These are phyloP conservation scores for Starmerella geochares DNA, from an alignment of 805 yeast species.

Conservation along the genomic window DNA sequence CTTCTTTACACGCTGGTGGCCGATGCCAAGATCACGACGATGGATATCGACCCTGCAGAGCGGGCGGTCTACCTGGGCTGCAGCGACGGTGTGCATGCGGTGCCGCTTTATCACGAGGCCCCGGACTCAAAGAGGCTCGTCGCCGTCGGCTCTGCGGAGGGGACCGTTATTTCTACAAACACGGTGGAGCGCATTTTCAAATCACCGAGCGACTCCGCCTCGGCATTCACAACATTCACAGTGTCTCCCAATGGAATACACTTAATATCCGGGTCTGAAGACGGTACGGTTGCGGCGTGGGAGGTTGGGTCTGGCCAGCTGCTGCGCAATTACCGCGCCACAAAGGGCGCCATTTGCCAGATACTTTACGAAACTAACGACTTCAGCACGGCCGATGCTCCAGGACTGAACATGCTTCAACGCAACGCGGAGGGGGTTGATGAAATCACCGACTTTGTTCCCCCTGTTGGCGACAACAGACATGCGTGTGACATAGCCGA, in stretches of 20 bases:
- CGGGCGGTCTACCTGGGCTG: conserved; percentile 65
- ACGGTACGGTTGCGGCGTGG: conserved; percentile 57
- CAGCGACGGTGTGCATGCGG: conserved; percentile 48
- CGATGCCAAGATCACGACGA: conserved; percentile 44
- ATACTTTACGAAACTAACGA: conserved; percentile 12
- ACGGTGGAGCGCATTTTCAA: conserved; percentile 32
- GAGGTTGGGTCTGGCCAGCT: conserved; percentile 42
- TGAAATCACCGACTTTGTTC: conserved; percentile 13
- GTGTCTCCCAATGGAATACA: conserved; percentile 67
- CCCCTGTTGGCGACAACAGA: neutral
- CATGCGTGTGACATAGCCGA: neutral
- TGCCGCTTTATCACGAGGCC: conserved; percentile 41
- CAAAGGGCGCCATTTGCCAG: conserved; percentile 23
- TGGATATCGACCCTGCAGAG: conserved; percentile 69
- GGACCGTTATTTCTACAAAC: conserved; percentile 44
- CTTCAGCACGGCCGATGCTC: conserved; percentile 10
- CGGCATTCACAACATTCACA: conserved; percentile 42
- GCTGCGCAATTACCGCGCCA: conserved; percentile 25
- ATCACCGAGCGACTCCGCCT: neutral
- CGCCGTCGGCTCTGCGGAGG: conserved; percentile 48
- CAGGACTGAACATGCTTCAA: conserved; percentile 27
- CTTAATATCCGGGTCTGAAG: conserved; percentile 60
- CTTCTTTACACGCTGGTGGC: conserved; percentile 65
- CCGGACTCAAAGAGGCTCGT: conserved; percentile 37
- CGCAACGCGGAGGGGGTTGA: conserved; percentile 20